Conservation (phyloP, 495 filamentous ascomycete species). For the Aspergillus leporis region DNA sequence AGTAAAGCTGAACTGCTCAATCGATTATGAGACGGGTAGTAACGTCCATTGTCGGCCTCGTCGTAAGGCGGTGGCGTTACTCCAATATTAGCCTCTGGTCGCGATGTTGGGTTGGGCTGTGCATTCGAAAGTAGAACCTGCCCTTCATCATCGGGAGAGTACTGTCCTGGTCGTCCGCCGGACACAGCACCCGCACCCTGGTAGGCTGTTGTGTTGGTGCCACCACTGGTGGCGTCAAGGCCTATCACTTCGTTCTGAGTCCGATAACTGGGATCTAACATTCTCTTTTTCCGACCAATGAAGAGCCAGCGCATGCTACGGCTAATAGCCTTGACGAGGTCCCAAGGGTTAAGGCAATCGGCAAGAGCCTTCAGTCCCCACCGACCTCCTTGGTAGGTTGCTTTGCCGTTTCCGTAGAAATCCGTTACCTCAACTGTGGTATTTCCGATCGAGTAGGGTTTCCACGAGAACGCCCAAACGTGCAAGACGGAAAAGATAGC, state of each 20-base stretch:
- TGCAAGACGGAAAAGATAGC: conserved; percentile 77
- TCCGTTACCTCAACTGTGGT: conserved; percentile 44
- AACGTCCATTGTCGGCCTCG: conserved; percentile 23
- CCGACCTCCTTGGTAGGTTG: conserved; percentile 60
- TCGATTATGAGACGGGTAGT: conserved; percentile 17
- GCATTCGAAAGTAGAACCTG: conserved; percentile 42
- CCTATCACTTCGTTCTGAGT: conserved; percentile 32
- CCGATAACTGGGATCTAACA: conserved; percentile 53
- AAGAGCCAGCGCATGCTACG: conserved; percentile 81
- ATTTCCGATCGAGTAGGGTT: conserved; percentile 54
- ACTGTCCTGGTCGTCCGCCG: conserved; percentile 25
- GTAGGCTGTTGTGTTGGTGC: conserved; percentile 33
- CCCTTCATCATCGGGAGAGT: conserved; percentile 40
- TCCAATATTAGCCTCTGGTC: conserved; percentile 10
- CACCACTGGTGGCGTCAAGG: conserved; percentile 26
- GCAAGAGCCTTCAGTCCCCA: conserved; percentile 62
- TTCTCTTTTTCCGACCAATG: conserved; percentile 62
- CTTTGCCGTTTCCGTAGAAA: conserved; percentile 49
- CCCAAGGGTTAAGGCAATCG: conserved; percentile 81
- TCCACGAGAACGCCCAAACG: conserved; percentile 80
- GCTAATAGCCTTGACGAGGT: conserved; percentile 75
- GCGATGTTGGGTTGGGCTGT: conserved; percentile 38
- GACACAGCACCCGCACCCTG: conserved; percentile 28
- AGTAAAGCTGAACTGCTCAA: conserved; percentile 16
- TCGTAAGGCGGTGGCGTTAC: conserved; percentile 21